Conservation (phyloP, 495 filamentous ascomycete genomes). For the Usnea hakonensis region DNA sequence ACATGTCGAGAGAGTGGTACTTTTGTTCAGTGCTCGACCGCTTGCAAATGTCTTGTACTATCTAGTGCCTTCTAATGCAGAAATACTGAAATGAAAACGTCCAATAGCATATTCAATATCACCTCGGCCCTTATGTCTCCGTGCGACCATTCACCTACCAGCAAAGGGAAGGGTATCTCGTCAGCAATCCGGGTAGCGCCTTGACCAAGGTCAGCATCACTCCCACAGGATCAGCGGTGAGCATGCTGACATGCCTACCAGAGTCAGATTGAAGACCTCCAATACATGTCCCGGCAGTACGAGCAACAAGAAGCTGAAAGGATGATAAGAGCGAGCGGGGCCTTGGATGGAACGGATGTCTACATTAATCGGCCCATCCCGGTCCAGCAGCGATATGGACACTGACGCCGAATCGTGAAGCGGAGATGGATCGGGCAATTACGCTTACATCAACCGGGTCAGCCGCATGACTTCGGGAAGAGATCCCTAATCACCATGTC, state of each 20-base stretch:
- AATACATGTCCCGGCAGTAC: constrained; percentile 44
- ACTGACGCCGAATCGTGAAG: background rate
- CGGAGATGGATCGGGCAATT: background rate
- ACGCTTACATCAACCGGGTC: background rate
- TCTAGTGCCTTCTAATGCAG: background rate
- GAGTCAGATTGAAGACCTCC: constrained; percentile 50
- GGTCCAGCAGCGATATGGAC: constrained; percentile 27
- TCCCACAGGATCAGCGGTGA: background rate
- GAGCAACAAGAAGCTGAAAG: constrained; percentile 44
- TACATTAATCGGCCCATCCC: constrained; percentile 47
- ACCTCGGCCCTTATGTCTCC: constrained; percentile 43
- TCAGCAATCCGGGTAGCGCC: constrained; percentile 37
- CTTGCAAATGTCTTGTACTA: background rate
- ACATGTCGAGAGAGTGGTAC: background rate
- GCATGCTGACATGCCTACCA: constrained; percentile 20
- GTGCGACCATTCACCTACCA: constrained; percentile 47
- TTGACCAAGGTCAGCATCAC: constrained; percentile 42
- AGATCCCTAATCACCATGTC: background rate
- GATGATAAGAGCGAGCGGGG: constrained; percentile 34
- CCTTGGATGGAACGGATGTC: constrained; percentile 30
- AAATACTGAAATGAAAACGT: background rate
- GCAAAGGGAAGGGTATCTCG: constrained; percentile 49
- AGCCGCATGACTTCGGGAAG: background rate
- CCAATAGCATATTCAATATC: constrained; percentile 39
- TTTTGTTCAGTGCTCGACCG: background rate